Conservation (phyloP, 129 eudicot genomes). For the sunflower (Helianthus annuus) region DNA sequence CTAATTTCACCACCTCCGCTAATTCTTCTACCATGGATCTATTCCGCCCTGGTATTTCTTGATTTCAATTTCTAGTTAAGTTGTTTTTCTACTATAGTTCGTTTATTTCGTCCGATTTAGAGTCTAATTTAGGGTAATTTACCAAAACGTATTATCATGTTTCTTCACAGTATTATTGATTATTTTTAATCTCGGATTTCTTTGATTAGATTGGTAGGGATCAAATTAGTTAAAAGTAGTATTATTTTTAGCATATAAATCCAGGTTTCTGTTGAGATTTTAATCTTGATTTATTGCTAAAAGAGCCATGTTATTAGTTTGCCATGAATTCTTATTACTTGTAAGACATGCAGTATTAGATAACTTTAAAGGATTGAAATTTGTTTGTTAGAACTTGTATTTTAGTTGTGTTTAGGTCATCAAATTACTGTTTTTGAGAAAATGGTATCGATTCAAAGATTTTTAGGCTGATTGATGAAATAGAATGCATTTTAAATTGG, state of each 20-base stretch:
- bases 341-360: conserved; percentile 4
- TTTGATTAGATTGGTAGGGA: background rate
- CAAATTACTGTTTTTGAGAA: background rate
- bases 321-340: background rate
- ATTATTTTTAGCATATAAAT: background rate
- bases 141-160: background rate
- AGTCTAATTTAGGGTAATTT: conserved; percentile 11
- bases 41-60: conserved; percentile 55
- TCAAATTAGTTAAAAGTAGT: background rate
- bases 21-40: conserved; percentile 65
- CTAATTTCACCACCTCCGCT: conserved; percentile 50
- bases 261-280: conserved; percentile 10
- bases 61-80: conserved; percentile 12
- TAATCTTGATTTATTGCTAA: background rate
- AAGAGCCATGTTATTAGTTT: background rate
- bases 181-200: background rate
- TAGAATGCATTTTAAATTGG: no score
- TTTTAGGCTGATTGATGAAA: no score
- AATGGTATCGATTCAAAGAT: background rate
- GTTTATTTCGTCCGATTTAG: conserved; percentile 19
- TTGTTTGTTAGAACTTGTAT: background rate
- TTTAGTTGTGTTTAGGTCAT: background rate
- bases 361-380: background rate
- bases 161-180: background rate
- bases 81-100: conserved; percentile 9